Percentiles rank a stretch among this genome's conserved stretches.
These are phyloP conservation scores for Bruguiera hainesii DNA, from an alignment of 441 rosid species.

Conservation along the genomic window DNA sequence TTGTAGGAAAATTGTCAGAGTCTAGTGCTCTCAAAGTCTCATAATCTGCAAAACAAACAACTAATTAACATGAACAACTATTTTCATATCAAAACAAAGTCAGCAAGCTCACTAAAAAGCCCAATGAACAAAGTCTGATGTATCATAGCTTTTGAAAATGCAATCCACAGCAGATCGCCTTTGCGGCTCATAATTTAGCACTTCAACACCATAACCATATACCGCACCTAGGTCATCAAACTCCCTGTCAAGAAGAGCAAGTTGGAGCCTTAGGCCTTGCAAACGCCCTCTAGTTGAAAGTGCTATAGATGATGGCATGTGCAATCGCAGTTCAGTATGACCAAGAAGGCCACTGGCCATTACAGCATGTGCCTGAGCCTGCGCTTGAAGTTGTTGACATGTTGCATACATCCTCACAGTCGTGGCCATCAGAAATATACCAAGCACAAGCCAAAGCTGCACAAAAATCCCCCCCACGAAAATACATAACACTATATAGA, in stretches of 20 bases:
- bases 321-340: conserved; percentile 79
- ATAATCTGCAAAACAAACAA: conserved; percentile 52
- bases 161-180: neutral
- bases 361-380: conserved; percentile 79
- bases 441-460: conserved; percentile 92
- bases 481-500: neutral
- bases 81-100: conserved; percentile 1
- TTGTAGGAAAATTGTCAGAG: conserved; percentile 61
- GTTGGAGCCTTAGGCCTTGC: conserved; percentile 87
- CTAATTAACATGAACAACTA: neutral
- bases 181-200: neutral
- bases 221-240: conserved; percentile 74
- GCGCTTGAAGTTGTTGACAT: conserved; percentile 93
- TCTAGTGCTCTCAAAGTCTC: conserved; percentile 91
- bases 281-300: conserved; percentile 87
- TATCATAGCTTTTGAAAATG: neutral
- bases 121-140: no score
- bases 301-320: conserved; percentile 77
- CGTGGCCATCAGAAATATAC: conserved; percentile 84
- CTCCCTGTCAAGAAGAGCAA: conserved; percentile 85
- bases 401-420: conserved; percentile 87
- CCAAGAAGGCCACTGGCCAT: conserved; percentile 77
- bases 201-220: neutral
- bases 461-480: conserved; percentile 12
- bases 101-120: no score